Base-by-base conservation (phyloP, 1,139 yeast genomes). In the Candida sanyaensis region DNA sequence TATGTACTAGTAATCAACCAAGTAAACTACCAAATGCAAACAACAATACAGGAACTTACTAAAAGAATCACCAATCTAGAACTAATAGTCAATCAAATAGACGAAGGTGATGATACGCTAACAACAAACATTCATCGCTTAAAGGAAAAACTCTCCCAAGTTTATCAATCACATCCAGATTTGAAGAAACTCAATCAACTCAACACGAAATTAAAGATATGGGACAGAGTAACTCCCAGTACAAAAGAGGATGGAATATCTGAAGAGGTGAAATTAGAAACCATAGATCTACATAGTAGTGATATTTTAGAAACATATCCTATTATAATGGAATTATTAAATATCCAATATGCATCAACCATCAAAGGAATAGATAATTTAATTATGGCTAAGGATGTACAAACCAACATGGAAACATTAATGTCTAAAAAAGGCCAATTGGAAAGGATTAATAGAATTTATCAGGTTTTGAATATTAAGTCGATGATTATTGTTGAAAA, bases 401-500 rank as follows among this genome's bases (percentile, higher is more conserved):
- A 37, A n/a, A 29, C 37, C 23, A 47, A 33, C 23, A 38, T 23
- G 12, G 4, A 12, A 1, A n/a, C 34, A 1, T 24, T 52, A 13
- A 7, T 39, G 11, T 24, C 46, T 1, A 52, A 54, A 27, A 47
- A 52, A 38, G 43, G 46, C 2, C 53, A 54, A 26, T 44, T 66
- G 5, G 50, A 53, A 23, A 52, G 53, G 17, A 29, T 67, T 6
- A 47, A 64, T 2, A 45, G 50, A 7, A 45, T 52, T 17, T 62
- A 62, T 44, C 68, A 66, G 39, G 42, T 52, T 30, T 48, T 68
- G 29, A 59, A 63, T 13, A 52, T 65, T 10, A 69, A 70, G 49
- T 66, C 60, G 43, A 61, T 71, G 61, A 49, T 65, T 17, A 60
- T 71, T 7, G 55, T 60, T 12, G 74, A 71, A 46, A 60, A 59